Percentiles rank a stretch among this genome's conserved stretches.
Conservation (phyloP, 331 rosid species). For the Pyracantha coccinea region DNA sequence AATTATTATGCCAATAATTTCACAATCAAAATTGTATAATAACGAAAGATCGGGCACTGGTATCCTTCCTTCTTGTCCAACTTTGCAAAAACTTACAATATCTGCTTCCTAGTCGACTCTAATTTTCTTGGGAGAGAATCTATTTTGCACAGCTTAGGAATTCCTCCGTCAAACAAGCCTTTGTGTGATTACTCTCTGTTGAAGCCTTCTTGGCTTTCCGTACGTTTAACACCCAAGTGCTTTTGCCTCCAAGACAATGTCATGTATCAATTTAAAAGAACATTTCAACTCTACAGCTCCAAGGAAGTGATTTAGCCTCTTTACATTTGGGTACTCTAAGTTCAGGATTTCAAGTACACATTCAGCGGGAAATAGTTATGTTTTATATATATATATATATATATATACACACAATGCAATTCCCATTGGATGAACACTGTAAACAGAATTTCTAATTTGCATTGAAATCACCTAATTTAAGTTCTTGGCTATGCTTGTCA, state of each 20-base stretch:
- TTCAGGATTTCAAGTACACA: neutral
- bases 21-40: no score
- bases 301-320: neutral
- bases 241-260: neutral
- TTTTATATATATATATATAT: slow-evolving; percentile 49
- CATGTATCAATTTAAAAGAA: neutral
- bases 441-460: neutral
- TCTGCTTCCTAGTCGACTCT: no score
- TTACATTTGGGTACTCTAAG: neutral
- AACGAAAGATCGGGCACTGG: no score
- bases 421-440: slow-evolving; percentile 15
- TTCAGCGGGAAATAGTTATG: slow-evolving; percentile 23
- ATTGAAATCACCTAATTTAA: neutral
- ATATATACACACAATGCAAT: slow-evolving; percentile 35
- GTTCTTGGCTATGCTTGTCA: neutral
- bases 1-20: no score
- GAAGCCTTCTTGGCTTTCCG: no score
- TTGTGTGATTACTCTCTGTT: no score
- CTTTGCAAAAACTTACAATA: no score
- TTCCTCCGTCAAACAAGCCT: no score
- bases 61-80: no score
- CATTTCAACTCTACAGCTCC: neutral
- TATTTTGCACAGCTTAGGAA: no score
- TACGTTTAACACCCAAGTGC: no score
- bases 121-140: no score